phyloP scores from a whole-genome alignment of 768 basidiomycete species.

The Tulasnella sp. region DNA sequence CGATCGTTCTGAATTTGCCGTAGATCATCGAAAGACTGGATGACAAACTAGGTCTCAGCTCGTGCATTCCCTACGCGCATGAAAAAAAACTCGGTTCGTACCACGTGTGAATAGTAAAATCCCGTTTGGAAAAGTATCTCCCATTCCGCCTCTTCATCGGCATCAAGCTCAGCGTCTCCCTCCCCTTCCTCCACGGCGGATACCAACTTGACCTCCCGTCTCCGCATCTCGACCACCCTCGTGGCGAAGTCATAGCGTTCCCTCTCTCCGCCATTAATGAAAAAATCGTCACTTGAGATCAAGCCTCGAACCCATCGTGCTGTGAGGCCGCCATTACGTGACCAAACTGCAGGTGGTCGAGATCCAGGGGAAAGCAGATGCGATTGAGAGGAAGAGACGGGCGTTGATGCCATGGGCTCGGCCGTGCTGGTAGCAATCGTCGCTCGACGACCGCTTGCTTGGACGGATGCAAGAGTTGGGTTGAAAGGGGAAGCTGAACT shows the following conservation, averaged over 20 bases:
- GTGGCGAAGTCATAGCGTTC: constrained; percentile 75
- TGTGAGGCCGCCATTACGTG: constrained; percentile 56
- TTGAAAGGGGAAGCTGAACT: constrained; percentile 21
- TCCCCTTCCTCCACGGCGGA: constrained; percentile 22
- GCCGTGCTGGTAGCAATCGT: constrained; percentile 1
- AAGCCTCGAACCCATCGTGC: constrained; percentile 66
- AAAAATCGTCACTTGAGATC: constrained; percentile 70
- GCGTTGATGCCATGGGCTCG: not conserved
- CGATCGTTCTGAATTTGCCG: constrained; percentile 64
- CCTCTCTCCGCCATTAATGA: constrained; percentile 59
- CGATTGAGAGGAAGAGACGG: not conserved
- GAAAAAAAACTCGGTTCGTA: constrained; percentile 32
- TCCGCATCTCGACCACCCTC: constrained; percentile 64
- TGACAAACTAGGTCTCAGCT: constrained; percentile 20
- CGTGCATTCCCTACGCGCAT: not conserved
- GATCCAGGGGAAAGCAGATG: not conserved
- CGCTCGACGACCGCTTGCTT: not conserved
- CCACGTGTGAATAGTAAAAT: constrained; percentile 85
- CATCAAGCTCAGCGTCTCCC: constrained; percentile 32
- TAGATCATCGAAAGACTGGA: constrained; percentile 73
- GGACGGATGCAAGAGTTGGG: constrained; percentile 15
- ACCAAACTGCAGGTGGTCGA: constrained; percentile 53
- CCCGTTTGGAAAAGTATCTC: constrained; percentile 60
- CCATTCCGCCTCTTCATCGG: constrained; percentile 65
- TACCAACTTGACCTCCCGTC: constrained; percentile 28